Percentiles rank a stretch among this genome's conserved stretches.
These are phyloP conservation scores for Pholiota conissans DNA, from an alignment of 768 basidiomycete genomes.

Conservation along the genomic window DNA sequence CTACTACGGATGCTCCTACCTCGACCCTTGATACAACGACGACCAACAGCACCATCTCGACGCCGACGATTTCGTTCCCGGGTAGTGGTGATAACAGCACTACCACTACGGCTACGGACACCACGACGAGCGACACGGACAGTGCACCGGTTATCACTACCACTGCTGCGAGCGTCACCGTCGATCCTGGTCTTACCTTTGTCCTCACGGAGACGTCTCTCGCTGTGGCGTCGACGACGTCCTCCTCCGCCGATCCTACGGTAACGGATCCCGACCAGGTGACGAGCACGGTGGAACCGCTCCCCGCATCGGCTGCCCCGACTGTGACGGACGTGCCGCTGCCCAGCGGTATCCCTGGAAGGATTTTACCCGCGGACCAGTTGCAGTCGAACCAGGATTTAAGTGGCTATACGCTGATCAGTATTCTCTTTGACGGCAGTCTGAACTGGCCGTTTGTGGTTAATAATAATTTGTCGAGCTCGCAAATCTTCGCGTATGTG, in stretches of 20 bases:
- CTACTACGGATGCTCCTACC: background rate
- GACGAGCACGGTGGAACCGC: constrained; percentile 30
- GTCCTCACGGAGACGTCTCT: constrained; percentile 44
- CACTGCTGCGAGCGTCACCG: constrained; percentile 23
- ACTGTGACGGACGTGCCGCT: constrained; percentile 36
- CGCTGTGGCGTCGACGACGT: constrained; percentile 34
- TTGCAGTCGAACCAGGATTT: constrained; percentile 29
- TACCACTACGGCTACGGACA: background rate
- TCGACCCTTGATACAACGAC: background rate
- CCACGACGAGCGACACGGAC: background rate
- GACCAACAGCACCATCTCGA: constrained; percentile 5
- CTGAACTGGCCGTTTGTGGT: constrained; percentile 77
- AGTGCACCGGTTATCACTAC: background rate
- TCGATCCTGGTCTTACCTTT: constrained; percentile 44
- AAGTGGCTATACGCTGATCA: constrained; percentile 50
- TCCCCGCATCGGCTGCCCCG: constrained; percentile 11
- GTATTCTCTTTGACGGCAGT: constrained; percentile 56
- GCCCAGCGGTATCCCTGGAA: constrained; percentile 58
- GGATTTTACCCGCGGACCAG: constrained; percentile 50
- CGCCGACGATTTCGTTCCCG: constrained; percentile 19
- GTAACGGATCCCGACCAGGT: constrained; percentile 46
- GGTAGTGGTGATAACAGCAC: constrained; percentile 11
- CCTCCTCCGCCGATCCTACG: constrained; percentile 25
- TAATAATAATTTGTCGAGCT: constrained; percentile 51
- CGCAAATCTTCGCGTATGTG: constrained; percentile 77